phyloP scores from a whole-genome alignment of 1,284 basidiomycete species.

The Ustilago sp. region DNA sequence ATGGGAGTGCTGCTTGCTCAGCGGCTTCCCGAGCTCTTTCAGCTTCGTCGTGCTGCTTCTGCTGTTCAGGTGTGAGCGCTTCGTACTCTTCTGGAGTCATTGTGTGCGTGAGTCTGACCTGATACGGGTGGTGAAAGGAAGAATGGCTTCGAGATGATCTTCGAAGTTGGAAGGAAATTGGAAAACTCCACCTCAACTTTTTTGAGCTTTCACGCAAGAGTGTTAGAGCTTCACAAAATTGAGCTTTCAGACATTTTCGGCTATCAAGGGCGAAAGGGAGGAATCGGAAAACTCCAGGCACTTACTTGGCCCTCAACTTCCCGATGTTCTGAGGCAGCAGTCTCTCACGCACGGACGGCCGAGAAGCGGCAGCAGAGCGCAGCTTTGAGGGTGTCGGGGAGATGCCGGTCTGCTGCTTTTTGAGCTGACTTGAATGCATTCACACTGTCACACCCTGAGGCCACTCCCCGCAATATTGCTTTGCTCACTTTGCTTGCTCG shows the following conservation, averaged over 20 bases:
- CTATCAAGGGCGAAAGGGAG: not conserved
- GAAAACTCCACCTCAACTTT: slow-evolving; percentile 21
- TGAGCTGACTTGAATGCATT: slow-evolving; percentile 12
- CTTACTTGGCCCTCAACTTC: slow-evolving; percentile 14
- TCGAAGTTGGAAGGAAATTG: slow-evolving; percentile 10
- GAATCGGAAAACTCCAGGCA: slow-evolving; percentile 20
- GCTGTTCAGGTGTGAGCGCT: slow-evolving; percentile 81
- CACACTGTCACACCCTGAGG: not conserved
- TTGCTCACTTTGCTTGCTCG: slow-evolving; percentile 17
- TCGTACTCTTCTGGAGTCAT: slow-evolving; percentile 80
- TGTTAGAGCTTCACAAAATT: slow-evolving; percentile 3
- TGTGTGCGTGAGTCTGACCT: slow-evolving; percentile 69
- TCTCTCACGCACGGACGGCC: slow-evolving; percentile 24
- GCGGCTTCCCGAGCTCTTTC: slow-evolving; percentile 78
- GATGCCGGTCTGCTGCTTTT: not conserved
- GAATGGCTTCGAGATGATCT: not conserved
- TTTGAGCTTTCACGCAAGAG: not conserved
- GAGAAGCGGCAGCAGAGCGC: slow-evolving; percentile 26
- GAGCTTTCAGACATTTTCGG: not conserved
- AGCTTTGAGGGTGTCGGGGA: slow-evolving; percentile 2
- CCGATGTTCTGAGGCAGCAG: slow-evolving; percentile 14
- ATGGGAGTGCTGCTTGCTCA: slow-evolving; percentile 91
- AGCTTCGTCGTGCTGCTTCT: slow-evolving; percentile 78
- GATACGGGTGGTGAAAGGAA: not conserved
- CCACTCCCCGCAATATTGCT: slow-evolving; percentile 13